These are phyloP conservation scores for Xerocomus potaroensis DNA, from an alignment of 768 basidiomycete genomes.

Conservation along the genomic window DNA sequence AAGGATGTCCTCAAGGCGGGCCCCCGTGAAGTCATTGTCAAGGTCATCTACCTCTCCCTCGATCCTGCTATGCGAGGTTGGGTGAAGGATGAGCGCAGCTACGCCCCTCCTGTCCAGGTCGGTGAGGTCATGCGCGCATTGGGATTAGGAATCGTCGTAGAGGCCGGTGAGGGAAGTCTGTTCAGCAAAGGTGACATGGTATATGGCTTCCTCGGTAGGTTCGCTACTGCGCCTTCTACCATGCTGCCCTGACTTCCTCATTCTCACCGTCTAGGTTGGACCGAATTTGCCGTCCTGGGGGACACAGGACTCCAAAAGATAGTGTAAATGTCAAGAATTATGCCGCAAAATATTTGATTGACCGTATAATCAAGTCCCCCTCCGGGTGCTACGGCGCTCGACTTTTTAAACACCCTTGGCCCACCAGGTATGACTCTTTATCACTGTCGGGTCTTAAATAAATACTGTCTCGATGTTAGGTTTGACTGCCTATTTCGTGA, in stretches of 20 bases:
- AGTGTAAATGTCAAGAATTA: constrained; percentile 41
- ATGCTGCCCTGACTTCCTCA: background rate
- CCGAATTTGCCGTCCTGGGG: constrained; percentile 63
- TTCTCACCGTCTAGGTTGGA: constrained; percentile 54
- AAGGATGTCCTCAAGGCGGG: constrained; percentile 51
- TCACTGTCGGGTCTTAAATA: background rate
- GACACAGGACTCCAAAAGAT: constrained; percentile 50
- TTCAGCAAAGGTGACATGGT: constrained; percentile 71
- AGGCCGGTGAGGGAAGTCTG: constrained; percentile 48
- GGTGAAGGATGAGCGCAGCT: constrained; percentile 67
- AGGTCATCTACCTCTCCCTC: constrained; percentile 72
- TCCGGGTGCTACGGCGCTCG: constrained; percentile 60
- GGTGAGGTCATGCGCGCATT: constrained; percentile 74
- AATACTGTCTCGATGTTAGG: constrained; percentile 47
- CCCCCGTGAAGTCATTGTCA: constrained; percentile 59
- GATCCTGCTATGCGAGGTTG: constrained; percentile 91
- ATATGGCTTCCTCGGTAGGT: constrained; percentile 54
- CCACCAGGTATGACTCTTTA: constrained; percentile 47
- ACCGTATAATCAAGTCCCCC: constrained; percentile 41
- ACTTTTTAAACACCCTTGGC: constrained; percentile 81
- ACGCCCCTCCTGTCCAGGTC: constrained; percentile 67
- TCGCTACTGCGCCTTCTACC: background rate
- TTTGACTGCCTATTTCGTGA: constrained; percentile 86
- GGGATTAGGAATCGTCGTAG: constrained; percentile 64
- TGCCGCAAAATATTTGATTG: background rate